These are phyloP conservation scores for Massarina eburnea DNA, from an alignment of 2,329 filamentous ascomycete genomes.

Conservation along the genomic window DNA sequence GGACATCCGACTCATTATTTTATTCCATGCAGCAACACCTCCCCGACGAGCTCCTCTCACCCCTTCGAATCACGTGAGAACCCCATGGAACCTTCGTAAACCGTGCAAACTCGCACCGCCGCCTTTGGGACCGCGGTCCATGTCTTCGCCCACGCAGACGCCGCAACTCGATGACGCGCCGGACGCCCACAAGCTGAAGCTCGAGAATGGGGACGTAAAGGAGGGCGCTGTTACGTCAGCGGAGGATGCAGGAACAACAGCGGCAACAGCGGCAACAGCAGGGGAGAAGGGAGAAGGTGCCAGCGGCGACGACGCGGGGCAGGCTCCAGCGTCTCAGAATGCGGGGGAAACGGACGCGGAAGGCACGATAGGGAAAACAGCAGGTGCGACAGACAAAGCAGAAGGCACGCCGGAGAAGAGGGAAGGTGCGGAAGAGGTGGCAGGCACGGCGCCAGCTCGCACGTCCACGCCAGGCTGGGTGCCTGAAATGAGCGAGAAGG, in stretches of 20 bases:
- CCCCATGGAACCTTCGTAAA: slow-evolving; percentile 26
- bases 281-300: slow-evolving; percentile 5
- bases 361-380: background rate
- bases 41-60: background rate
- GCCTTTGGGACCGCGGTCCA: slow-evolving; percentile 29
- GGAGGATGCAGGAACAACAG: slow-evolving; percentile 1
- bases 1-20: background rate
- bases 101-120: slow-evolving; percentile 1
- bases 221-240: slow-evolving; percentile 4
- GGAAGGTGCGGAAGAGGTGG: background rate
- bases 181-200: slow-evolving; percentile 20
- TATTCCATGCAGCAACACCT: background rate
- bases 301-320: slow-evolving; percentile 23
- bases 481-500: slow-evolving; percentile 20
- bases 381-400: background rate
- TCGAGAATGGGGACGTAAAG: slow-evolving; percentile 15
- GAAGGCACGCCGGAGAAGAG: background rate
- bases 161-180: slow-evolving; percentile 33
- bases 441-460: background rate
- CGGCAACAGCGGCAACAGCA: background rate
- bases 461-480: slow-evolving; percentile 25
- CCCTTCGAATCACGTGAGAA: background rate
- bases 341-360: slow-evolving; percentile 3
- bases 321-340: slow-evolving; percentile 10
- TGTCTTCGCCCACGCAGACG: slow-evolving; percentile 38